These are phyloP conservation scores for Boletellus ananiceps DNA, from an alignment of 768 basidiomycete species.

Conservation along the genomic window DNA sequence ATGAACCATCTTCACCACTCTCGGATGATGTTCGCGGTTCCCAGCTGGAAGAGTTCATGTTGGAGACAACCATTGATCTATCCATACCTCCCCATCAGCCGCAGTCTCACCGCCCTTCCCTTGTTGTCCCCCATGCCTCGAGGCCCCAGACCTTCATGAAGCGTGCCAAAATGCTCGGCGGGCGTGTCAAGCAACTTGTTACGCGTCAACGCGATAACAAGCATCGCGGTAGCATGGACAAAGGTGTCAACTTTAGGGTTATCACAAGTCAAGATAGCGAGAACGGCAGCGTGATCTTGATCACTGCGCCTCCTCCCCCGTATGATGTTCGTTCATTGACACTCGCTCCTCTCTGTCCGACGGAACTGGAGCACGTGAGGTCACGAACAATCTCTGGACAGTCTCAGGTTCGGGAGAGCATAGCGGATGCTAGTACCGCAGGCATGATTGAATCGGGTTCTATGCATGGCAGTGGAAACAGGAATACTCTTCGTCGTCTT, in stretches of 20 bases:
- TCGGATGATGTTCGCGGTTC: constrained; percentile 9
- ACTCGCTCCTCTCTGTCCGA: constrained; percentile 3
- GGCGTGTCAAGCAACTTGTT: constrained; percentile 27
- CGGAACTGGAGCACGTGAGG: constrained; percentile 8
- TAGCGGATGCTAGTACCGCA: constrained; percentile 5
- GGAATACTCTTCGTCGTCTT: constrained; percentile 26
- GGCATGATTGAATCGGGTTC: constrained; percentile 8
- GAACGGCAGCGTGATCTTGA: constrained; percentile 28
- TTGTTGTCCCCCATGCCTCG: constrained; percentile 2
- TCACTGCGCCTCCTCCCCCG: constrained; percentile 28
- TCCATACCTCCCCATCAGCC: constrained; percentile 7
- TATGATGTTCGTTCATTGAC: constrained; percentile 14
- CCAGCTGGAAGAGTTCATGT: constrained; percentile 4
- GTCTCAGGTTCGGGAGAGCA: constrained; percentile 17
- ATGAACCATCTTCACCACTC: constrained; percentile 13
- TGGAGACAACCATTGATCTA: constrained; percentile 5
- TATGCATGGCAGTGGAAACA: constrained; percentile 14
- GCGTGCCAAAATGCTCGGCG: constrained; percentile 26
- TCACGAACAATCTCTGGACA: constrained; percentile 21
- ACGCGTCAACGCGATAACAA: constrained; percentile 8
- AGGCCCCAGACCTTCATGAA: constrained; percentile 21
- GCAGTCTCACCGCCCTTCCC: constrained; percentile 1
- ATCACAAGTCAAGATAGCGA: constrained; percentile 27
- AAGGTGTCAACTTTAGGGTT: constrained; percentile 15
- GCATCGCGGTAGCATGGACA: constrained; percentile 19